Conservation (phyloP, 768 basidiomycete genomes). For the Candolleomyces eurysporus region DNA sequence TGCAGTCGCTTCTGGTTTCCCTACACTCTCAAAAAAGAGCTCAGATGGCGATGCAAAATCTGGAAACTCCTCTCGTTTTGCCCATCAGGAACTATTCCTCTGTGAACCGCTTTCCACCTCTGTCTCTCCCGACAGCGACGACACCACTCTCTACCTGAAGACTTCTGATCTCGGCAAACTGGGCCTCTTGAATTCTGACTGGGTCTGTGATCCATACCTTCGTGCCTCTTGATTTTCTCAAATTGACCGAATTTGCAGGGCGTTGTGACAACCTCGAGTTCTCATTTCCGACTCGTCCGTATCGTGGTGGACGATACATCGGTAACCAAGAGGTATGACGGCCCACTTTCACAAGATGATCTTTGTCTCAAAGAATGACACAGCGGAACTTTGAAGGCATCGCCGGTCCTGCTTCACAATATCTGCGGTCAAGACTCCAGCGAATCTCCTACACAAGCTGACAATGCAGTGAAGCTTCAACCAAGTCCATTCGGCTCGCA, state of each 20-base stretch:
- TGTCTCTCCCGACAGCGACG: conserved; percentile 38
- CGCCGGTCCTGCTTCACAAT: conserved; percentile 57
- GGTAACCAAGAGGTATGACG: conserved; percentile 33
- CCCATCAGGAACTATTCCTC: conserved; percentile 15
- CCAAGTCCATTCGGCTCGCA: conserved; percentile 61
- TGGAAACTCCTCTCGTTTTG: conserved; percentile 3
- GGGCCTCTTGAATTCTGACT: conserved; percentile 72
- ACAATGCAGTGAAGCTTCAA: conserved; percentile 34
- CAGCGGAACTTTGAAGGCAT: conserved; percentile 26
- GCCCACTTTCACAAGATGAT: background rate
- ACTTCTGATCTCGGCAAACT: conserved; percentile 63
- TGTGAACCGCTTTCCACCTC: conserved; percentile 31
- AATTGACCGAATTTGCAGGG: conserved; percentile 37
- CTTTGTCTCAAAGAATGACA: background rate
- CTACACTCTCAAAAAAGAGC: conserved; percentile 12
- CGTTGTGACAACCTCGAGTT: conserved; percentile 36
- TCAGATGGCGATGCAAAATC: conserved; percentile 1
- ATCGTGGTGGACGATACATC: conserved; percentile 51
- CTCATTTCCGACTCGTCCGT: conserved; percentile 52
- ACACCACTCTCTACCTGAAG: conserved; percentile 58
- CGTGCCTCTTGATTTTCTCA: background rate
- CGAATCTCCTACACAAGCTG: conserved; percentile 11
- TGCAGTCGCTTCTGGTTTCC: conserved; percentile 5
- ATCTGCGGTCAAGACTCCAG: conserved; percentile 32
- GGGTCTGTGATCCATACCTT: conserved; percentile 46